phyloP scores from a whole-genome alignment of 2,329 filamentous ascomycete species.

The Aspergillus oerlinghausenensis region DNA sequence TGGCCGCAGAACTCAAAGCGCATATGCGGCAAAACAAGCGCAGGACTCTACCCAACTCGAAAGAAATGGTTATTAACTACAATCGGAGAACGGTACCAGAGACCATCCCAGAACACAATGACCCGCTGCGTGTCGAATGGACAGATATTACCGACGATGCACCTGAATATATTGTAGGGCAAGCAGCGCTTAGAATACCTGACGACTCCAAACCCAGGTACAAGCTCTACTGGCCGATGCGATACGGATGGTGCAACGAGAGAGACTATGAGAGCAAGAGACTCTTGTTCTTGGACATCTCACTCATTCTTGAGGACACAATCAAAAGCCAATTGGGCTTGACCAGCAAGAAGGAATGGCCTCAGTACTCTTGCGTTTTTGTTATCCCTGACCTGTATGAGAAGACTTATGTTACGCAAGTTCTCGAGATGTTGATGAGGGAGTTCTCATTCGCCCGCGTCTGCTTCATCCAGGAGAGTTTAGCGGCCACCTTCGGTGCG shows the following conservation, averaged over 20 bases:
- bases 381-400: slow-evolving; percentile 97
- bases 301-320: slow-evolving; percentile 78
- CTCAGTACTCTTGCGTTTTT: slow-evolving; percentile 92
- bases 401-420: slow-evolving; percentile 80
- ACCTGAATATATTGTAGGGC: slow-evolving; percentile 75
- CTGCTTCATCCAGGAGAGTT: slow-evolving; percentile 92
- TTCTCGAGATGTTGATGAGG: slow-evolving; percentile 78
- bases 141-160: slow-evolving; percentile 70
- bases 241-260: slow-evolving; percentile 83
- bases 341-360: slow-evolving; percentile 72
- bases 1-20: slow-evolving; percentile 80
- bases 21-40: slow-evolving; percentile 93
- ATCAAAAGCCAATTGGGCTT: slow-evolving; percentile 81
- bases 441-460: slow-evolving; percentile 87
- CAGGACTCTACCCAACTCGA: slow-evolving; percentile 93
- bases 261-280: slow-evolving; percentile 77
- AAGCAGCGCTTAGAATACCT: slow-evolving; percentile 77
- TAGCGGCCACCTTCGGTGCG: slow-evolving; percentile 90
- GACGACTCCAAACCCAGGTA: slow-evolving; percentile 86
- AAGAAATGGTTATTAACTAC: slow-evolving; percentile 91
- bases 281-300: slow-evolving; percentile 79
- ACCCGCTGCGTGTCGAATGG: slow-evolving; percentile 91
- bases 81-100: slow-evolving; percentile 82
- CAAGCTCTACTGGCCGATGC: slow-evolving; percentile 88
- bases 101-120: slow-evolving; percentile 88